Conservation (phyloP, 2,329 filamentous ascomycete species). For the Monilinia aucupariae region DNA sequence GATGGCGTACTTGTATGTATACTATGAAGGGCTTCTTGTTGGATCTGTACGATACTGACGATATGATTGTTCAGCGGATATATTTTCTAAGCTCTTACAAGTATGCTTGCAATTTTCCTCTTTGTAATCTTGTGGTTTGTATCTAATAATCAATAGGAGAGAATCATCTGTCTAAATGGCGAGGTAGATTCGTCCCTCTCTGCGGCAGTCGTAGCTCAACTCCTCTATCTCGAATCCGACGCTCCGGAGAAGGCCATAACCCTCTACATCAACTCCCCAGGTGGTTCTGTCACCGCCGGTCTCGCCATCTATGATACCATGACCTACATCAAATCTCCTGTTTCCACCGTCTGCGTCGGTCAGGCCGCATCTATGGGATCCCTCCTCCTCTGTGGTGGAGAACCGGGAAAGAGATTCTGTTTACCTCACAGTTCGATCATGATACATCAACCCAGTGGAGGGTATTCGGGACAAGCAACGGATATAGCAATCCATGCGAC, state of each 20-base stretch:
- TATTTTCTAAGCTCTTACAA: slow-evolving; percentile 75
- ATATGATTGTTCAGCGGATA: slow-evolving; percentile 54
- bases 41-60: slow-evolving; percentile 23
- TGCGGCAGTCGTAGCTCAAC: slow-evolving; percentile 89
- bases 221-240: slow-evolving; percentile 97
- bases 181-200: slow-evolving; percentile 85
- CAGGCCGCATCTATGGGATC: slow-evolving; percentile 95
- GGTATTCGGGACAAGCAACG: slow-evolving; percentile 57
- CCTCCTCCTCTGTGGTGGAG: slow-evolving; percentile 78
- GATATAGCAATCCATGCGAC: slow-evolving; percentile 97
- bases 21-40: slow-evolving; percentile 26
- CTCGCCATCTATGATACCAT: slow-evolving; percentile 98
- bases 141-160: slow-evolving; percentile 86
- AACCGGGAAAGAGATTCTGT: slow-evolving; percentile 77
- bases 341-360: slow-evolving; percentile 91
- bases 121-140: neutral
- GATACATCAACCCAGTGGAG: slow-evolving; percentile 90
- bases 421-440: slow-evolving; percentile 93
- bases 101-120: slow-evolving; percentile 39
- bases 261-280: slow-evolving; percentile 96
- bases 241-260: slow-evolving; percentile 91
- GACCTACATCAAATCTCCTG: slow-evolving; percentile 89
- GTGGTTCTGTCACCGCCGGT: slow-evolving; percentile 83
- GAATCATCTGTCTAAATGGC: slow-evolving; percentile 90
- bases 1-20: slow-evolving; percentile 69